Evolutionary conservation across 2,329 filamentous ascomycete species (phyloP).

Genomic region (Laburnicola sp.): DNA sequence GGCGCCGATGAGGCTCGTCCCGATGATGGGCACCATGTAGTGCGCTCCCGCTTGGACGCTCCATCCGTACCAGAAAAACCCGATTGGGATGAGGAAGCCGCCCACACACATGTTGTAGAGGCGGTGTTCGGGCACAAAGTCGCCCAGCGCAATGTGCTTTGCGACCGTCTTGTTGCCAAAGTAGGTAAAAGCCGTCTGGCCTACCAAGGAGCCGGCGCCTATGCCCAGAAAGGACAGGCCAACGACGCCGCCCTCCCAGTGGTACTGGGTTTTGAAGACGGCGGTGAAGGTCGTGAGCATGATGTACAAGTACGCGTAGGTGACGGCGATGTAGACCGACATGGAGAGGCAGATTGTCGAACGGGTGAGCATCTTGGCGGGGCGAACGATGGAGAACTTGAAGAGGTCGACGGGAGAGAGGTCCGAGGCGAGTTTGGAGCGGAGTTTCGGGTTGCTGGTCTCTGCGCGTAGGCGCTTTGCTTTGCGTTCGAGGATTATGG

Average conservation of each 20-base stretch:
- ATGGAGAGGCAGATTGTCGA: conserved; percentile 43
- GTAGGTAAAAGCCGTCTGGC: conserved; percentile 36
- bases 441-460: conserved; percentile 54
- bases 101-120: conserved; percentile 40
- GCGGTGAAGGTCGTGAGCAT: conserved; percentile 52
- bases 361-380: conserved; percentile 44
- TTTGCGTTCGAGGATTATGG: conserved; percentile 54
- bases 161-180: conserved; percentile 37
- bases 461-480: conserved; percentile 53
- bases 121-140: conserved; percentile 43
- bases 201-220: conserved; percentile 47
- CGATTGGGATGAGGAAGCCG: conserved; percentile 39
- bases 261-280: conserved; percentile 48
- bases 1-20: conserved; percentile 40
- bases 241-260: conserved; percentile 43
- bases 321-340: conserved; percentile 44
- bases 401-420: conserved; percentile 47
- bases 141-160: conserved; percentile 35
- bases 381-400: conserved; percentile 49
- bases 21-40: conserved; percentile 43
- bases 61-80: conserved; percentile 47
- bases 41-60: conserved; percentile 37
- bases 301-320: conserved; percentile 49
- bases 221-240: conserved; percentile 49
- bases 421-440: conserved; percentile 46